Base-by-base conservation (phyloP, 2,329 filamentous ascomycete species). In the Colletotrichum theobromicola region DNA sequence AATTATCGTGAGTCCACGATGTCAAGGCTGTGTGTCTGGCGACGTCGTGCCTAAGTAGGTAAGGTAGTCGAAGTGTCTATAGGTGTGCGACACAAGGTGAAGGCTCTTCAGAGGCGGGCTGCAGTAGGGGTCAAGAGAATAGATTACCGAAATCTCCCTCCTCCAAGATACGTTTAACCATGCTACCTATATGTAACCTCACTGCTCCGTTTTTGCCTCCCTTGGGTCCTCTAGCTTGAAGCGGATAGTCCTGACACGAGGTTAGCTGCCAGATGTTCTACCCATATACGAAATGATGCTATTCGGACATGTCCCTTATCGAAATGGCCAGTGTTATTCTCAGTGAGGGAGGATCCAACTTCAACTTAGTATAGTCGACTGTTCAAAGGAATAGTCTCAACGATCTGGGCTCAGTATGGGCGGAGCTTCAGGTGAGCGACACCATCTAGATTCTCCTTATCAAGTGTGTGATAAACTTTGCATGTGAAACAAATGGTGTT, bases 261-360 rank as follows among this genome's bases (percentile, higher is more conserved):
- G 4, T 0, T 50, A 21, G 10, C 6, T 50, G 16, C n/a, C 6
- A 50, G n/a, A 21, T 50, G 42, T n/a, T 50, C 42, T 21, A 21
- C 4, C 42, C n/a, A 21, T 7, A 0, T 50, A 5, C 42, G 0
- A 21, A 50, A 2, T 1, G 4, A 2, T 6, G 4, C 21, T 50
- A 13, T 46, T n/a, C 13, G n/a, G 2, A 13, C 21, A 46, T 46
- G 37, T 18, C 42, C 2, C 10, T 50, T n/a, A n/a, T n/a, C n/a
- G 4, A 13, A 12, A 50, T 2, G 5, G 6, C 42, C 10, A 12
- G 2, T 6, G 5, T 13, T 13, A 13, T 13, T 3, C n/a, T 4
- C n/a, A 21, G 4, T 7, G n/a, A 13, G 12, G n/a, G 12, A 50
- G n/a, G 3, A 18, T 13, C 4, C 42, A 12, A 13, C 7, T 3